phyloP scores from a whole-genome alignment of 2,329 filamentous ascomycete species.

The Aplosporella prunicola region DNA sequence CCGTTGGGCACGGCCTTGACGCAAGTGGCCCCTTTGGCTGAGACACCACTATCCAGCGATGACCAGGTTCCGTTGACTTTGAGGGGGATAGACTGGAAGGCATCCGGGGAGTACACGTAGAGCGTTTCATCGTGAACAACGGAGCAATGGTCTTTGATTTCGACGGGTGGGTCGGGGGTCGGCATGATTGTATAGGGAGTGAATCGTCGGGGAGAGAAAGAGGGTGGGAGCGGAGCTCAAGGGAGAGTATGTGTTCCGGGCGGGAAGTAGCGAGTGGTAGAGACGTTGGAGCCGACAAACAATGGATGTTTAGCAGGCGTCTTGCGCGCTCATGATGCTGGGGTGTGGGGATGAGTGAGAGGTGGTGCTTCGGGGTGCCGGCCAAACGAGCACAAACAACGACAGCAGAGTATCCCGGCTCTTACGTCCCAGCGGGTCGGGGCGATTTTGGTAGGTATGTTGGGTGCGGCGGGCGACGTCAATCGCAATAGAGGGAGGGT shows the following conservation, averaged over 20 bases:
- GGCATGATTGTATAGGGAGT: conserved; percentile 46
- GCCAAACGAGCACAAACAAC: background rate
- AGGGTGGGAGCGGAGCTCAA: background rate
- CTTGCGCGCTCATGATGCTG: conserved; percentile 8
- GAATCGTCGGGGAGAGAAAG: background rate
- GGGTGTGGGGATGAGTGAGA: no score
- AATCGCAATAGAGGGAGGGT: conserved; percentile 2
- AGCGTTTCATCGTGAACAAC: conserved; percentile 71
- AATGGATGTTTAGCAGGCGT: conserved; percentile 4
- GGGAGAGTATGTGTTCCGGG: no score
- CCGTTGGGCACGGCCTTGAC: conserved; percentile 56
- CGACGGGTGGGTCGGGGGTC: conserved; percentile 58
- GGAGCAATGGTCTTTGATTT: conserved; percentile 71
- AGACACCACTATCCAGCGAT: conserved; percentile 52
- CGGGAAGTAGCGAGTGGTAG: no score
- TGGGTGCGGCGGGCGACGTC: background rate
- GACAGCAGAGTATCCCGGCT: background rate
- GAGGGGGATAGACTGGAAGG: conserved; percentile 66
- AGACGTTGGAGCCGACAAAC: background rate
- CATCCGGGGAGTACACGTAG: conserved; percentile 68
- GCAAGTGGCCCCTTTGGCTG: conserved; percentile 68
- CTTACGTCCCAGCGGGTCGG: background rate
- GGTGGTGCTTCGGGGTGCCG: background rate
- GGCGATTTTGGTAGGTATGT: background rate
- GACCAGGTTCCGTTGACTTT: conserved; percentile 63